Evolutionary conservation across 106 monocot species (phyloP), one percentile per base, ranked within the genome.

Genomic region (Phalaenopsis equestris): DNA sequence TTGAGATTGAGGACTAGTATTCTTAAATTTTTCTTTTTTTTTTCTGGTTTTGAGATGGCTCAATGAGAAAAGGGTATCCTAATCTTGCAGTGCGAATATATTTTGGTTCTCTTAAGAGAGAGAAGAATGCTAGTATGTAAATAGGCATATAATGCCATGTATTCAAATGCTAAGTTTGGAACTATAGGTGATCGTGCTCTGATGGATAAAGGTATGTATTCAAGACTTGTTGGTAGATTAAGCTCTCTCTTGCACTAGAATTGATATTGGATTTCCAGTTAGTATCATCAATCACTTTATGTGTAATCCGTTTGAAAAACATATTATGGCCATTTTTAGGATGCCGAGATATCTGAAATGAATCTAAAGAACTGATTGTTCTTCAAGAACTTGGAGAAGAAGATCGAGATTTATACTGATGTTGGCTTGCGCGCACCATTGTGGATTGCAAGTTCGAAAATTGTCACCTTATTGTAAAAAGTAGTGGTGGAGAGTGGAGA

Each of bases 1-100:
- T 85, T 85, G 81, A 81, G 36, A 45, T 85, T 9, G 75, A 85
- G 14, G 81, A 85, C 49, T 85, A 77, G 81, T 4, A 42, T 2
- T 3, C 42, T 81, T 4, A 52, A 46, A 72, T 81, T 81, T 19
- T 81, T 85, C 2, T 30, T 30, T 30, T 30, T 30, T 30, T 30
- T 30, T 42, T 85, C 24, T 10, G 77, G 52, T 1, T 81, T 81
- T 67, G 77, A 85, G 38, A 18, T 85, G 14, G 41, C 84, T 46
- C 16, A 61, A 41, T 75, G 64, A 47, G 16, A 55, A 41, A 36
- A 80, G 39, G 75, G 18, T 7, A 42, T 14, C 57, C 75, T 14
- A 68, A 24, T 24, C 5, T 21, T 21, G 6, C 64, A 65, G 21
- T 21, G 24, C 23, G 23, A 65, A 65, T 65, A 83, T 72, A 36